A percentile compares a stretch with the other conserved stretches of the same genome.
Evolutionary conservation across 345 rosid species (phyloP).

Genomic region (thale cress (Arabidopsis thaliana)): TAIR10.1 NC_003076.8:3724501-3725000

Average conservation of each 20-base stretch:
- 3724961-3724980: background rate
- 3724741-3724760: slow-evolving; percentile 24
- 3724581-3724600: background rate
- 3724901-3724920: slow-evolving; percentile 38
- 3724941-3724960: slow-evolving; percentile 40
- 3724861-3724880: slow-evolving; percentile 26
- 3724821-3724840: slow-evolving; percentile 44
- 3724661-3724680: slow-evolving; percentile 39
- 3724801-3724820: slow-evolving; percentile 39
- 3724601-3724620: too few species aligned
- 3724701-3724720: slow-evolving; percentile 19
- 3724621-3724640: slow-evolving; percentile 9
- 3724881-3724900: slow-evolving; percentile 48
- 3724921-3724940: slow-evolving; percentile 44
- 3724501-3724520: slow-evolving; percentile 5
- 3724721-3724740: slow-evolving; percentile 31
- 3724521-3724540: slow-evolving; percentile 3
- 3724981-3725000: background rate
- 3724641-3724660: background rate
- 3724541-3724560: slow-evolving; percentile 5
- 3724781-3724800: background rate
- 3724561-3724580: background rate
- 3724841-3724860: slow-evolving; percentile 39
- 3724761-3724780: slow-evolving; percentile 40
- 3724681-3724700: slow-evolving; percentile 31